phyloP scores from a whole-genome alignment of 169 alveolate species.

The Theileria sp. region DNA sequence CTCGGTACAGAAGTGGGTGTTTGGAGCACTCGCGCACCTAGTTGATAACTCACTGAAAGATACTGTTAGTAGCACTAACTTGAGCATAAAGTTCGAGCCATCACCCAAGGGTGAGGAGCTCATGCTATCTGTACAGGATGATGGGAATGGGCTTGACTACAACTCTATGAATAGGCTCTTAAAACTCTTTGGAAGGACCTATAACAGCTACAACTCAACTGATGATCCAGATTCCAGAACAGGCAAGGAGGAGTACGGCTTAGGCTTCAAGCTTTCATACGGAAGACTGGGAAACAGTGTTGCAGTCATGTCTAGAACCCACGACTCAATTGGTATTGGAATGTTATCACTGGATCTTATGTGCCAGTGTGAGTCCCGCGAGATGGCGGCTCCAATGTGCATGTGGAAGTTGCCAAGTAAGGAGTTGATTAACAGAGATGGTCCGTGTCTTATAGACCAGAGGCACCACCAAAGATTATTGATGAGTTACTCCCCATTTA shows the following conservation, averaged over 20 bases:
- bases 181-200: constrained; percentile 75
- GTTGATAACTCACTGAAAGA: constrained; percentile 76
- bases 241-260: constrained; percentile 76
- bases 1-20: constrained; percentile 79
- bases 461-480: constrained; percentile 84
- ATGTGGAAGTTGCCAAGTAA: constrained; percentile 87
- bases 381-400: constrained; percentile 79
- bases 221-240: constrained; percentile 39
- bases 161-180: constrained; percentile 75
- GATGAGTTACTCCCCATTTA: constrained; percentile 85
- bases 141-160: constrained; percentile 80
- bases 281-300: constrained; percentile 84
- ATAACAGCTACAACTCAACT: neutral
- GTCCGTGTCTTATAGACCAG: constrained; percentile 81
- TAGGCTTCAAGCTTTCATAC: constrained; percentile 86
- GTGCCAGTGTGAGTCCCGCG: constrained; percentile 78
- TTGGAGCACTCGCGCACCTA: constrained; percentile 84
- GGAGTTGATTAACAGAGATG: constrained; percentile 82
- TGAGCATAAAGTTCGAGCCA: constrained; percentile 68
- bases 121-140: constrained; percentile 78
- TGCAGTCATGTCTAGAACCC: constrained; percentile 85
- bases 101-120: constrained; percentile 76
- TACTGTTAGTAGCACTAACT: constrained; percentile 64
- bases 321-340: constrained; percentile 84
- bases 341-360: constrained; percentile 80